Evolutionary conservation across 257 asterid genomes (phyloP).

Genomic region (Thymus quinquecostatus): DNA sequence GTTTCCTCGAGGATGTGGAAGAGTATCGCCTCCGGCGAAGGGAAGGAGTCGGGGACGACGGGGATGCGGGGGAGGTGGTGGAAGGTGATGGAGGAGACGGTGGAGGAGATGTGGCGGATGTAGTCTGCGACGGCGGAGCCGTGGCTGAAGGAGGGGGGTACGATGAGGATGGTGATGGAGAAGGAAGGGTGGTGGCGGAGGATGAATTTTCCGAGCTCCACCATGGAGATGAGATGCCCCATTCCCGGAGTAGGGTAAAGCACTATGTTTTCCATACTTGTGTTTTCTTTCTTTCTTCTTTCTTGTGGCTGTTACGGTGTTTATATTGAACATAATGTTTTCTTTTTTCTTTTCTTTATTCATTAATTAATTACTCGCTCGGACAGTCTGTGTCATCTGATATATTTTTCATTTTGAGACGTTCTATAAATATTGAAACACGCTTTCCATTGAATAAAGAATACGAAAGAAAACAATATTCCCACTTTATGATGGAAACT

Average conservation of each 20-base stretch:
- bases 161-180: conserved; percentile 43
- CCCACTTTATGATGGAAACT: too few species aligned
- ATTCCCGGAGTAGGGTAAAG: conserved; percentile 66
- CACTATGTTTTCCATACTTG: conserved; percentile 29
- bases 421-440: too few species aligned
- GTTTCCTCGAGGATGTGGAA: conserved; percentile 42
- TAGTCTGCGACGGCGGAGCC: conserved; percentile 53
- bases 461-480: too few species aligned
- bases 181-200: conserved; percentile 44
- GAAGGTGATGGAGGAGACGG: conserved; percentile 61
- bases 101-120: conserved; percentile 50
- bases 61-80: conserved; percentile 48
- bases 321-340: too few species aligned
- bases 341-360: too few species aligned
- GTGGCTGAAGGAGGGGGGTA: conserved; percentile 46
- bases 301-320: too few species aligned
- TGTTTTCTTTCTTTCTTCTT: too few species aligned
- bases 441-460: too few species aligned
- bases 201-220: conserved; percentile 67
- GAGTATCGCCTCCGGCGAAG: conserved; percentile 45
- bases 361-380: too few species aligned
- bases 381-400: too few species aligned
- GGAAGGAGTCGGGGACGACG: conserved; percentile 35
- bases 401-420: too few species aligned
- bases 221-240: conserved; percentile 75